Base-by-base conservation (phyloP, 2,329 filamentous ascomycete genomes). In the Microsporum audouinii region DNA sequence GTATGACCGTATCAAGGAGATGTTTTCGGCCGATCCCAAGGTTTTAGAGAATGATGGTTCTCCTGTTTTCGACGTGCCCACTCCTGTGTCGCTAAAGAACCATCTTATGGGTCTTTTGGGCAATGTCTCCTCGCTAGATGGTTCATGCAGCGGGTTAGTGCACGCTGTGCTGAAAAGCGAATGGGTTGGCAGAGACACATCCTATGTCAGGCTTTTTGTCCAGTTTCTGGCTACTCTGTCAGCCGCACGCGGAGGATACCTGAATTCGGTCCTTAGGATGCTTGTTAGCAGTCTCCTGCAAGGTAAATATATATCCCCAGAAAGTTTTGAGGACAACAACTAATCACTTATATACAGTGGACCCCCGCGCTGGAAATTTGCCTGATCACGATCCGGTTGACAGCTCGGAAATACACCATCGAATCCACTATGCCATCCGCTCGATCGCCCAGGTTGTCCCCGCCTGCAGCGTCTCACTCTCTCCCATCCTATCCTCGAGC, bases 371-470 rank as follows among this genome's bases (percentile, higher is more conserved):
- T 43, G 78, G 82, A 62, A 78, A 77, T 61, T 72, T 85, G 56
- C 79, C 79, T 29, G 79, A 80, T 47, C 80, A 84, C 66, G 73
- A 78, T 2, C 75, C 77, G 4, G 84, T 95, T 55, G 79, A 78
- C 64, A 81, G 84, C 61, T 78, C 83, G 57, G 82, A 79, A 62
- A 86, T 92, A 70, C 85, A 88, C 66, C 78, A 83, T 59, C 82
- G 94, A 65, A 80, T 94, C 43, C 91, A 99, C 73, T 80, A 84
- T 60, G 85, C 85, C 3, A 76, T 97, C 12, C 84, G 84, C 65
- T 88, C 90, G 68, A 77, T 99, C 10, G 79, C 96, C 53, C 82
- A 85, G 67, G 84, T 95, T 62, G 88, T 95, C 61, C 91, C 94
- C 2, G 88, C 91, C 36, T 88, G 88, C 3, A 86, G 85, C 64